Evolutionary conservation across 2,329 filamentous ascomycete genomes (phyloP), one percentile per base, ranked within the genome.

Genomic region (Colletotrichum godetiae): DNA sequence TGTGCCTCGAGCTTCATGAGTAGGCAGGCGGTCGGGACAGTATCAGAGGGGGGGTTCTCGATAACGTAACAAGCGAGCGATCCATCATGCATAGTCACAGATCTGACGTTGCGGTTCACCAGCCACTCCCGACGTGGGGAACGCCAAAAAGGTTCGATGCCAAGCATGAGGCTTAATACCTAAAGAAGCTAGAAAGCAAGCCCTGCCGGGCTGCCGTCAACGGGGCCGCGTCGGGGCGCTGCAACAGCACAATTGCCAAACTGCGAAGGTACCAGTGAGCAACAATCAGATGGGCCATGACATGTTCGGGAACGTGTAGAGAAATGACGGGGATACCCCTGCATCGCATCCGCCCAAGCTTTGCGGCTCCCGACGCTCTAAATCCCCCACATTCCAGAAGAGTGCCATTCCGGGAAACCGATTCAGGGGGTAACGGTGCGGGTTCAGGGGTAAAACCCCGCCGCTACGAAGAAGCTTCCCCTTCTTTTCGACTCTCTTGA

Each of bases 331-430:
- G 61, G 55, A 52, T 60, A 66, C 29, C 68, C 68, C 22, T 61
- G 62, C 12, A n/a, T 5, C 24, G 15, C 11, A 42, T 59, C 37
- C 31, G 12, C 24, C 62, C 55, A 71, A 60, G 68, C 68, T 71
- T 67, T 71, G 68, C 61, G 62, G 62, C 62, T 67, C 62, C 42
- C 68, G 46, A 67, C 61, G 31, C 31, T 46, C 19, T 27, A 60
- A 33, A 52, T 61, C 68, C 62, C 68, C 68, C 68, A 67, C 46
- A 71, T 66, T 71, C 61, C 56, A 60, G 68, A 56, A 60, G 5
- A 27, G 29, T 66, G 55, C 46, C 62, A 8, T 33, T 61, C 22
- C 31, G 10, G 35, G 24, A 19, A 11, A 3, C 19, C 7, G 35
- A 61, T 49, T 22, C 37, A 42, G 57, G 57, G 57, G 33, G 42